Evolutionary conservation across 495 filamentous ascomycete genomes (phyloP), one percentile per base, ranked within the genome.

Genomic region (Halenospora varia): DNA sequence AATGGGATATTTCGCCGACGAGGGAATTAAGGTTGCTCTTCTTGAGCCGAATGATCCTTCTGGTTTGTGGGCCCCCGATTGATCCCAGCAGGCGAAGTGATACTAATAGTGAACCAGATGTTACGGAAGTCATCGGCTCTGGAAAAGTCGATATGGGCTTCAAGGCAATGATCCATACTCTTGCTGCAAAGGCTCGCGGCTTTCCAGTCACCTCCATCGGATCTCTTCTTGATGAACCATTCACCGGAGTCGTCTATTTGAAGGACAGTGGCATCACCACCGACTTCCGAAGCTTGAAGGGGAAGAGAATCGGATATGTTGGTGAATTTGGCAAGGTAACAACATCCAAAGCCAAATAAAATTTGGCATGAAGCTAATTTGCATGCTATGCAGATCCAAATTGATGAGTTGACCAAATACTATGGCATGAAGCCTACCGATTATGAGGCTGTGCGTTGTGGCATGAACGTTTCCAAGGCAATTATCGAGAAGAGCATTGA

Each of bases 131-230:
- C 69, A 84, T 88, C 65, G 85, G 85, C 41, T 84, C 79, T 61
- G 81, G 81, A 57, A 87, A 87, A 66, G 79, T 87, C 45, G 85
- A 88, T 68, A 82, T 88, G 71, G 85, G 83, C 35, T 87, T 88
- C 77, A 88, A 88, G 68, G 85, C 85, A 56, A 88, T 88, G 85
- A 88, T 88, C 62, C 85, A 88, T 65, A 87, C 85, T 23, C 75
- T 88, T 55, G 26, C 6, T 48, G 82, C 84, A 62, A 88, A 87
- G 71, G 84, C 85, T 56, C 85, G 84, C 62, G 72, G 78, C 74
- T 88, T 86, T 70, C 85, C 85, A 1, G 82, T 88, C 55, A 76
- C 74, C 13, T 87, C 83, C 23, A 84, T 88, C 53, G 83, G 84
- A 41, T 86, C 82, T 25, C 79, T 87, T 18, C 78, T 88, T 41